Conservation (phyloP, 768 basidiomycete genomes). For the Lentinus tigrinus region DNA sequence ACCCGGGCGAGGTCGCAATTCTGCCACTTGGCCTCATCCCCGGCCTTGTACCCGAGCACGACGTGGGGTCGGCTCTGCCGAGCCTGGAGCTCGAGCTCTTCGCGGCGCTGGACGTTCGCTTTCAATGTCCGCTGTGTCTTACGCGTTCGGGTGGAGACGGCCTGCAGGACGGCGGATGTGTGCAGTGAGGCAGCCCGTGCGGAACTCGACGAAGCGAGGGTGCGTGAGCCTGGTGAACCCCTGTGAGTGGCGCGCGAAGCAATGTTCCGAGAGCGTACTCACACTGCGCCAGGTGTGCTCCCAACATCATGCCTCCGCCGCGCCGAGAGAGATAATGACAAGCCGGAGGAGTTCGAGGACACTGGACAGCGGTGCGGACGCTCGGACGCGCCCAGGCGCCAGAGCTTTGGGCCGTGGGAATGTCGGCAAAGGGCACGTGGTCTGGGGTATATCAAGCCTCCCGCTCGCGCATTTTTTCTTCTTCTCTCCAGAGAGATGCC, state of each 20-base stretch:
- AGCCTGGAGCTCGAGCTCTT: conserved; percentile 37
- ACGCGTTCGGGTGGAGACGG: conserved; percentile 30
- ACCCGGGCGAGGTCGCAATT: conserved; percentile 63
- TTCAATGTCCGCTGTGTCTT: conserved; percentile 39
- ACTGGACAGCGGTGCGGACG: background rate
- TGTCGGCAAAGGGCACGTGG: background rate
- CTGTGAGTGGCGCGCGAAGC: conserved; percentile 9
- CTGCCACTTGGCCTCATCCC: conserved; percentile 67
- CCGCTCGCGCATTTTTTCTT: background rate
- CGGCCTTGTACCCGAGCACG: conserved; percentile 69
- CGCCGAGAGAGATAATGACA: conserved; percentile 7
- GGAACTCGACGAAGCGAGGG: conserved; percentile 40
- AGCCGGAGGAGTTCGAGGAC: background rate
- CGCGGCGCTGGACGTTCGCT: conserved; percentile 45
- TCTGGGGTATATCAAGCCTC: conserved; percentile 27
- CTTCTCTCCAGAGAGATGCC: conserved; percentile 49
- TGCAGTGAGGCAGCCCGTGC: conserved; percentile 40
- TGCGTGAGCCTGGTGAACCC: conserved; percentile 30
- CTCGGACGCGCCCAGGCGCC: background rate
- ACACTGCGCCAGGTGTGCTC: conserved; percentile 27
- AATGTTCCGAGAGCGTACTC: conserved; percentile 2
- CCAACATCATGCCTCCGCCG: conserved; percentile 21
- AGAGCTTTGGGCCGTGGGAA: conserved; percentile 39
- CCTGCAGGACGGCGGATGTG: conserved; percentile 42
- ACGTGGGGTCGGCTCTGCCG: conserved; percentile 55